Conservation (phyloP, 2,329 filamentous ascomycete genomes). For the Coleophoma cylindrospora region DNA sequence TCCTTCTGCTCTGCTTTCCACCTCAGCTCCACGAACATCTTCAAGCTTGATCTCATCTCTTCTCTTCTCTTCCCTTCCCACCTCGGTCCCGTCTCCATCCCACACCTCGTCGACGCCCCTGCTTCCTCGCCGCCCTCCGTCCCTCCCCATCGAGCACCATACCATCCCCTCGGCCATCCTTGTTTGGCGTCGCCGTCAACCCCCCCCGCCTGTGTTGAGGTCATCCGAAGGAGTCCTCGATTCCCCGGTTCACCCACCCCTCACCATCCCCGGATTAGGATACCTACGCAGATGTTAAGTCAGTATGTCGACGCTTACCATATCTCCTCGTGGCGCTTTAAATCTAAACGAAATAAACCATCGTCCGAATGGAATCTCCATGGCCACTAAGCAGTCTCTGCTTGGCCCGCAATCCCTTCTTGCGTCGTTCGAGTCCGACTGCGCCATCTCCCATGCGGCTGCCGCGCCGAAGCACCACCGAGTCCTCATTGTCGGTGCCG, state of each 20-base stretch:
- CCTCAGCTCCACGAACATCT: too few species aligned
- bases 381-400: constrained; percentile 7
- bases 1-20: too few species aligned
- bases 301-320: constrained; percentile 25
- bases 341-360: constrained; percentile 23
- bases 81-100: too few species aligned
- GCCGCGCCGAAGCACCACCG: constrained; percentile 25
- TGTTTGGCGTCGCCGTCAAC: neutral
- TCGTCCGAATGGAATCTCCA: constrained; percentile 14
- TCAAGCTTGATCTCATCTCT: too few species aligned
- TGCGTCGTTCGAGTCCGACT: neutral
- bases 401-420: neutral
- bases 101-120: too few species aligned
- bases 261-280: constrained; percentile 3
- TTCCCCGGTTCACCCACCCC: constrained; percentile 3
- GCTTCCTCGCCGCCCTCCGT: too few species aligned
- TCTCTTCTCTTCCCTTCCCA: too few species aligned
- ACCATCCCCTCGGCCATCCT: constrained; percentile 1
- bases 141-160: neutral
- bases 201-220: neutral
- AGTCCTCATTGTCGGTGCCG: constrained; percentile 49
- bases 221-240: neutral
- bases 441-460: neutral
- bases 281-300: constrained; percentile 25
- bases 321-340: constrained; percentile 23